phyloP scores from a whole-genome alignment of 225 moss, liverwort and hornwort genomes.

The Thuidium tamariscinum region DNA sequence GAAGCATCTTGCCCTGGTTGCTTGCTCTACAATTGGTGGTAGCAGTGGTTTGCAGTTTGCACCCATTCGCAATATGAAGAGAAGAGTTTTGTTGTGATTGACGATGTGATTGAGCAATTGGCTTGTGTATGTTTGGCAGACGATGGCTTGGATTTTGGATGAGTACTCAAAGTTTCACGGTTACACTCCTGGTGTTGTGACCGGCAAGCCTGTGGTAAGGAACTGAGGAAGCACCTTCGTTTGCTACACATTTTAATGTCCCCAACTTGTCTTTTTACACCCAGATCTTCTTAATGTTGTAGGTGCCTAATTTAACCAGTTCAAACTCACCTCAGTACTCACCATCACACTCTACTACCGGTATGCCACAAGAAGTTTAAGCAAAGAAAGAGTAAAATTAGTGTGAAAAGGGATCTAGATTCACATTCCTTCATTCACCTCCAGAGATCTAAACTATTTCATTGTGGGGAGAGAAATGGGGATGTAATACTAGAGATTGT shows the following conservation, averaged over 20 bases:
- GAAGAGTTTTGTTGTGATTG: not conserved
- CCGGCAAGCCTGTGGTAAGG: slow-evolving; percentile 92
- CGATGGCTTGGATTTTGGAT: slow-evolving; percentile 99
- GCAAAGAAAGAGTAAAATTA: not conserved
- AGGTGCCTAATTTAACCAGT: not conserved
- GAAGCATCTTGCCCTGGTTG: not conserved
- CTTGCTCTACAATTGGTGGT: not conserved
- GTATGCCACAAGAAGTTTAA: not conserved
- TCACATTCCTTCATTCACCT: not conserved
- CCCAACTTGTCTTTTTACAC: not conserved
- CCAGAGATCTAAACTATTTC: not conserved
- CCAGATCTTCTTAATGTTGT: not conserved
- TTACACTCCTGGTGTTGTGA: slow-evolving; percentile 79
- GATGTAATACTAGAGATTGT: not conserved
- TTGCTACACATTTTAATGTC: not conserved
- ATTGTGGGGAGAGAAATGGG: not conserved
- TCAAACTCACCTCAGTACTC: not conserved
- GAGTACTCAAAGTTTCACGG: slow-evolving; percentile 96
- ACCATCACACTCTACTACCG: not conserved
- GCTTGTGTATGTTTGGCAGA: slow-evolving; percentile 28
- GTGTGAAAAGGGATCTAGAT: not conserved
- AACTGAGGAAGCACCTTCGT: not conserved
- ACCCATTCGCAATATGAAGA: not conserved
- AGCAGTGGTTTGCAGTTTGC: not conserved
- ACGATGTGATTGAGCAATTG: not conserved